Percentiles rank a stretch among this genome's conserved stretches.
phyloP scores from a whole-genome alignment of 2,329 filamentous ascomycete species.

The Aspergillus novoparasiticus region DNA sequence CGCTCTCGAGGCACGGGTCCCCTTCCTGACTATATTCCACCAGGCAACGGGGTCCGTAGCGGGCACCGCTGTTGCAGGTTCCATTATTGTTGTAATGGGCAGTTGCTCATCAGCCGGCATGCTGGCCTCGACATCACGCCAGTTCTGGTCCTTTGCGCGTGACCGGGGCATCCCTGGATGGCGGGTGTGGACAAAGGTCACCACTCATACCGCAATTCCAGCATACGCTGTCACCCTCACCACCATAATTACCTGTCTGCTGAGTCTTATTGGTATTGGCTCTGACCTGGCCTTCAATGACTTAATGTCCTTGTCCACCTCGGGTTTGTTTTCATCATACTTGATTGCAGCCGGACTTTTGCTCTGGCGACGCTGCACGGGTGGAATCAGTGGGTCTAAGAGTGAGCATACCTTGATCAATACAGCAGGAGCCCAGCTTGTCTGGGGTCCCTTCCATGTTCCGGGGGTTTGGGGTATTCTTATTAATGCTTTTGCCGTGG shows the following conservation, averaged over 20 bases:
- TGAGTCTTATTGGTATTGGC: conserved; percentile 38
- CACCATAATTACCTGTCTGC: conserved; percentile 29
- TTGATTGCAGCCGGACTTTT: conserved; percentile 29
- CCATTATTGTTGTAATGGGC: conserved; percentile 32
- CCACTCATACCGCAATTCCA: conserved; percentile 21
- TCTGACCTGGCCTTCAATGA: conserved; percentile 36
- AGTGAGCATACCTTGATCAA: conserved; percentile 23
- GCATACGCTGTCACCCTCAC: conserved; percentile 28
- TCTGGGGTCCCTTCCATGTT: conserved; percentile 33
- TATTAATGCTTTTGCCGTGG: conserved; percentile 48
- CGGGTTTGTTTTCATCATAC: conserved; percentile 34
- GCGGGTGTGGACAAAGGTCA: conserved; percentile 30
- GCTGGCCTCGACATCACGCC: conserved; percentile 33
- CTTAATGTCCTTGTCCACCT: conserved; percentile 38
- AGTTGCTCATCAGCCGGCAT: conserved; percentile 32
- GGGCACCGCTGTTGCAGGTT: conserved; percentile 38
- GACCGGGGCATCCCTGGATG: conserved; percentile 39
- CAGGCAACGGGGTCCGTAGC: conserved; percentile 32
- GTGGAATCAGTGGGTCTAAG: conserved; percentile 20
- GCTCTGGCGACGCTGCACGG: conserved; percentile 30
- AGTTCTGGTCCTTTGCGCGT: conserved; percentile 42
- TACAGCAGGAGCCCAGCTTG: conserved; percentile 29
- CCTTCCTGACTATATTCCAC: conserved; percentile 48
- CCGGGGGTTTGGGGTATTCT: conserved; percentile 39
- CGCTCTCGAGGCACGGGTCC: conserved; percentile 38